phyloP scores from a whole-genome alignment of 371 early-diverging fungal species.

The Blastocladiella emersonii region DNA sequence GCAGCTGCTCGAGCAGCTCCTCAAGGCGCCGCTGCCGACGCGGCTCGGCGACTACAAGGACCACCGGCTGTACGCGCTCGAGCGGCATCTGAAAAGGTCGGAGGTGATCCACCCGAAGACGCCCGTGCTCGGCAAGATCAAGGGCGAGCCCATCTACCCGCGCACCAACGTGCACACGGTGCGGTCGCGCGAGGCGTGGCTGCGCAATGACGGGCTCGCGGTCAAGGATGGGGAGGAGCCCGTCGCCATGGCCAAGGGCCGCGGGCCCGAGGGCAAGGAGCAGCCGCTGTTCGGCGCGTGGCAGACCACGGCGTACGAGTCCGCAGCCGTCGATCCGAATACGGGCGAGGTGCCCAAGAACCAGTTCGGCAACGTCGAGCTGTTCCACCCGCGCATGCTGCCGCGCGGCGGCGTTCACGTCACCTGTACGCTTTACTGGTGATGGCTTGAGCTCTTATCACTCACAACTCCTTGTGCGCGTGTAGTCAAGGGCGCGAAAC shows the following conservation, averaged over 20 bases:
- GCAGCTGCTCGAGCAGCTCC: not conserved
- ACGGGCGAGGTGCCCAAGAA: conserved; percentile 70
- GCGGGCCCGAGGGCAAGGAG: not conserved
- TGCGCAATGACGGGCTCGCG: conserved; percentile 36
- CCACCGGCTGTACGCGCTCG: conserved; percentile 38
- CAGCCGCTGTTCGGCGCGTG: conserved; percentile 62
- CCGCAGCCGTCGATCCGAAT: conserved; percentile 24
- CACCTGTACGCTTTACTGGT: not conserved
- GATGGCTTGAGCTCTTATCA: too few species aligned
- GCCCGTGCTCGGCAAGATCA: conserved; percentile 54
- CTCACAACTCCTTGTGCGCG: not conserved
- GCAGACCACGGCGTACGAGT: conserved; percentile 59
- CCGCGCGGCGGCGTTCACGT: conserved; percentile 70
- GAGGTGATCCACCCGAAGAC: conserved; percentile 52
- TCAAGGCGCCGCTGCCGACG: not conserved
- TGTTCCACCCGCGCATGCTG: conserved; percentile 68
- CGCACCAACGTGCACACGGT: conserved; percentile 9
- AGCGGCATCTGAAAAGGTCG: conserved; percentile 61
- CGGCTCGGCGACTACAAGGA: not conserved
- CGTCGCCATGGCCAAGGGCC: conserved; percentile 8
- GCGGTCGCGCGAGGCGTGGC: conserved; percentile 50
- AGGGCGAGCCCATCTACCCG: conserved; percentile 52
- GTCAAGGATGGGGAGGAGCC: conserved; percentile 21
- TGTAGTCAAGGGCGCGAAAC: not conserved
- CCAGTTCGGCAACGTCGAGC: conserved; percentile 60